These are phyloP conservation scores for Monosporascus cannonballus DNA, from an alignment of 2,329 filamentous ascomycete genomes.

Conservation along the genomic window DNA sequence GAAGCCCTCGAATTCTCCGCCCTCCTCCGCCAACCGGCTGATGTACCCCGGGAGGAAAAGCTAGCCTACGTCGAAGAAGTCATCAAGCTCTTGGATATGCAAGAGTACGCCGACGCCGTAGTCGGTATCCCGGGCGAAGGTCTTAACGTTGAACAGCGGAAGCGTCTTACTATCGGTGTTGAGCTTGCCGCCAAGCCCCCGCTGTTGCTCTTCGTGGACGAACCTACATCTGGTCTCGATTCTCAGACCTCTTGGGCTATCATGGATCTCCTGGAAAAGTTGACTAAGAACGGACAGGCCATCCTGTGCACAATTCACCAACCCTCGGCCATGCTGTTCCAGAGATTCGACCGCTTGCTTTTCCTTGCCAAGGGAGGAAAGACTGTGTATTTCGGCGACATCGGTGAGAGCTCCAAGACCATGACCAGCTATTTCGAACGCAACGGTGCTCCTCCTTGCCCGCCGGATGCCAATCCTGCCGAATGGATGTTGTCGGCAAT, in stretches of 20 bases:
- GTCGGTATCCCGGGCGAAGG: constrained; percentile 88
- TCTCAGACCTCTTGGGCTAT: constrained; percentile 93
- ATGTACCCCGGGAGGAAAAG: constrained; percentile 70
- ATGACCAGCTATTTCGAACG: constrained; percentile 72
- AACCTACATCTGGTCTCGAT: constrained; percentile 91
- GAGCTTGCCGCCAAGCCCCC: constrained; percentile 89
- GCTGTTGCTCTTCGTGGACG: constrained; percentile 85
- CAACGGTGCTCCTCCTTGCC: constrained; percentile 61
- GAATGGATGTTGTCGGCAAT: constrained; percentile 70
- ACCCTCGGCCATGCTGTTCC: constrained; percentile 91
- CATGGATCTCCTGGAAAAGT: constrained; percentile 77
- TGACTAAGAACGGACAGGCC: constrained; percentile 83
- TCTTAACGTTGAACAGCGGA: constrained; percentile 64
- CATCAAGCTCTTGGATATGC: constrained; percentile 86
- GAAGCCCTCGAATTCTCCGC: constrained; percentile 86
- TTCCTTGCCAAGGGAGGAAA: constrained; percentile 71
- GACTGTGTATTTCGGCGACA: constrained; percentile 77
- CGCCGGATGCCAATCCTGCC: constrained; percentile 66
- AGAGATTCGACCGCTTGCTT: constrained; percentile 77
- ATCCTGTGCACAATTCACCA: constrained; percentile 98
- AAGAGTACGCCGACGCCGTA: constrained; percentile 81
- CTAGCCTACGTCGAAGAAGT: constrained; percentile 83
- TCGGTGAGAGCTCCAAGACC: constrained; percentile 63
- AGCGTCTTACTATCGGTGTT: constrained; percentile 89
- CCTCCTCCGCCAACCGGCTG: constrained; percentile 72